Base-by-base conservation (phyloP, 345 rosid species). In the Excoecaria agallocha region DNA sequence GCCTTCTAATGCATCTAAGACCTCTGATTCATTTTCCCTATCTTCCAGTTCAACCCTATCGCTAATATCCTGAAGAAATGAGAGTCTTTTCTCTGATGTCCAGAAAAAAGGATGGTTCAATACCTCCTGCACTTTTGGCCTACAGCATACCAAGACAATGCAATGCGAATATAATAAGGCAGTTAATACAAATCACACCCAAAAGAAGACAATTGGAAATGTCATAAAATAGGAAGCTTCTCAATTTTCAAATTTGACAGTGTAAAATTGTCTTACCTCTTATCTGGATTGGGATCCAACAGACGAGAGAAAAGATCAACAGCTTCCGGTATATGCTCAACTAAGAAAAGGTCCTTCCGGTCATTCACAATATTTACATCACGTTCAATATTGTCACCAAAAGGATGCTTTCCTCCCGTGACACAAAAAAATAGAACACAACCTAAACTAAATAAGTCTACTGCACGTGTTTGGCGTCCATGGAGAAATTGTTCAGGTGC, bases 401-500 rank as follows among this genome's bases (percentile, higher is more conserved):
- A 93, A 12, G 96, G 98, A 77, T 95, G 98, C 78, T 69, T 82
- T 72, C 93, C 92, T 67, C 96, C 89, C 7, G 96, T 89, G 73
- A 93, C 76, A 59, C 89, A 88, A 84, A 87, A 95, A 78, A 87
- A 91, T 61, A 93, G 78, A 76, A 93, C 91, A 81, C 99, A 93
- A 6, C 99, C 99, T 80, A 93, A 86, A 78, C 96, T 85, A 79
- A 93, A 95, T 80, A 93, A 76, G 84, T 91, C 97, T 50, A 91
- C 82, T 43, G 93, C 91, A 58, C 94, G 97, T 55, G 97, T 91
- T 85, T 93, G 98, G 71, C 92, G 92, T 57, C 94, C 87, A 22
- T 83, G 92, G 52, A 88, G 87, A 69, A 95, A 97, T 73, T 93
- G 99, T 78, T 95, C 98, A 46, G 96, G 97, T 70, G 99, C 90